These are phyloP conservation scores for Rhodomyrtus tomentosa DNA, from an alignment of 345 rosid genomes.

Conservation along the genomic window DNA sequence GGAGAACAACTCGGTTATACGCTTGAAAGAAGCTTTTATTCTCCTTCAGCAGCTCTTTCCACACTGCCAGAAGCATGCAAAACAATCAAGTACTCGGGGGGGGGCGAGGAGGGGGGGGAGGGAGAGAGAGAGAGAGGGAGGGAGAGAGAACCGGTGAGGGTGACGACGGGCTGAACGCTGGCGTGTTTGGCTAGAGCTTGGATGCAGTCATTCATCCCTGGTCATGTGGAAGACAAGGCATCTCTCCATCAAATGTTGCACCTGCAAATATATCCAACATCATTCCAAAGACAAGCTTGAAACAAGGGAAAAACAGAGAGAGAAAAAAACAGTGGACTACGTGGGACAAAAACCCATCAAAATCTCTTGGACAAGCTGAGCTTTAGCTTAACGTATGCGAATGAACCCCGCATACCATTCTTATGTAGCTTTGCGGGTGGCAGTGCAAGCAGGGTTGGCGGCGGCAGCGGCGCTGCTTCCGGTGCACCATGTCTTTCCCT, in stretches of 20 bases:
- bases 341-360: not conserved
- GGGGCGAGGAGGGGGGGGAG: too few species aligned
- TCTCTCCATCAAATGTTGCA: slow-evolving; percentile 46
- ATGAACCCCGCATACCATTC: slow-evolving; percentile 21
- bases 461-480: not conserved
- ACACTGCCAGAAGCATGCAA: slow-evolving; percentile 15
- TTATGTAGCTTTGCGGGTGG: slow-evolving; percentile 35
- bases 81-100: not conserved
- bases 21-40: slow-evolving; percentile 31
- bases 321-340: too few species aligned
- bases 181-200: slow-evolving; percentile 32
- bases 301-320: not conserved
- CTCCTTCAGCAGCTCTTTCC: slow-evolving; percentile 41
- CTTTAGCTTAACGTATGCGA: not conserved
- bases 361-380: not conserved
- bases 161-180: slow-evolving; percentile 24
- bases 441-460: slow-evolving; percentile 32
- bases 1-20: slow-evolving; percentile 10
- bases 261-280: slow-evolving; percentile 6
- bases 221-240: slow-evolving; percentile 34
- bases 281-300: not conserved
- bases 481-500: not conserved
- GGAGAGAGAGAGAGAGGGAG: not conserved
- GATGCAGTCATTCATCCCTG: slow-evolving; percentile 35
- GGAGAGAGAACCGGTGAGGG: slow-evolving; percentile 17